Conservation (phyloP, 345 rosid genomes). For the Arabis alpina region DNA sequence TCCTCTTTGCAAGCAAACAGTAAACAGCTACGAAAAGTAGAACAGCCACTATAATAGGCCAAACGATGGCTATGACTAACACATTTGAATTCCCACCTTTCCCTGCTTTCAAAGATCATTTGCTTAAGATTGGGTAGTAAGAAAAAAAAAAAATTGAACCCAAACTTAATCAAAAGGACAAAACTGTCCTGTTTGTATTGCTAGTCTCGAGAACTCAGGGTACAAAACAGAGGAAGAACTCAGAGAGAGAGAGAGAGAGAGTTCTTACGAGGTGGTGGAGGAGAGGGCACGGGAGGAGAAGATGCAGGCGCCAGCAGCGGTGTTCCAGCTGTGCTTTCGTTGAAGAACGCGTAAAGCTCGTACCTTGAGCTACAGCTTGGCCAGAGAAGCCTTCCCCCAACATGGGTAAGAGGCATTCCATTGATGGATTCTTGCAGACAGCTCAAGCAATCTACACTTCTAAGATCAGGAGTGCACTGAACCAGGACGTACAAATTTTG, state of each 20-base stretch:
- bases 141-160: background rate
- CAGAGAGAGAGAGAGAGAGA: background rate
- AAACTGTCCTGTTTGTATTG: no score
- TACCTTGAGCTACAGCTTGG: conserved; percentile 51
- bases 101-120: conserved; percentile 34
- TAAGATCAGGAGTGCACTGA: conserved; percentile 58
- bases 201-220: background rate
- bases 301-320: background rate
- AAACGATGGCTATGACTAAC: conserved; percentile 43
- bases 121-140: background rate
- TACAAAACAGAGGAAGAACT: conserved; percentile 11
- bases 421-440: conserved; percentile 1
- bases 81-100: conserved; percentile 25
- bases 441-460: background rate
- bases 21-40: conserved; percentile 40
- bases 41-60: conserved; percentile 24
- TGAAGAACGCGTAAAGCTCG: conserved; percentile 44
- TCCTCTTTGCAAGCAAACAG: conserved; percentile 39
- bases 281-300: conserved; percentile 1
- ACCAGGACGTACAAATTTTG: conserved; percentile 36
- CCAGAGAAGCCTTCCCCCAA: conserved; percentile 39
- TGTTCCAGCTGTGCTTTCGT: conserved; percentile 9
- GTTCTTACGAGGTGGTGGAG: conserved; percentile 6
- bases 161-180: no score
- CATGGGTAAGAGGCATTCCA: background rate